Percentiles rank a stretch among this genome's conserved stretches.
Conservation (phyloP, 2,329 filamentous ascomycete species). For the Chaetomiaceae sp. region DNA sequence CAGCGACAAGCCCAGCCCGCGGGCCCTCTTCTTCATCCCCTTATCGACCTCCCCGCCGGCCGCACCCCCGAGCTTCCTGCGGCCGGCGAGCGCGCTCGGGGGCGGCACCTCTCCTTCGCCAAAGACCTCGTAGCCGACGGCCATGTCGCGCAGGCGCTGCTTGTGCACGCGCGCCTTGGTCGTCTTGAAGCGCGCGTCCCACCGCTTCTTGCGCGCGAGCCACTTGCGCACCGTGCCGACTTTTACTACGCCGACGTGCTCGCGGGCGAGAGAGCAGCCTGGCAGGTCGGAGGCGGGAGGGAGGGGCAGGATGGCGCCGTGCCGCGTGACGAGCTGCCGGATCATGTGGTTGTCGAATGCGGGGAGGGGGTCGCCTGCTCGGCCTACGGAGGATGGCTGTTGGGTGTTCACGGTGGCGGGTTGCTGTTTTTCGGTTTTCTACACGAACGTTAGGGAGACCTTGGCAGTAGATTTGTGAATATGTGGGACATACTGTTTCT, state of each 20-base stretch:
- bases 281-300: constrained; percentile 57
- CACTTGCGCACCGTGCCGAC: constrained; percentile 74
- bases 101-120: constrained; percentile 70
- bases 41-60: constrained; percentile 32
- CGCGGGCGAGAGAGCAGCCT: constrained; percentile 55
- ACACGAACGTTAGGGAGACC: constrained; percentile 12
- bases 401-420: too few relatives aligned
- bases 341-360: constrained; percentile 84
- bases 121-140: constrained; percentile 58
- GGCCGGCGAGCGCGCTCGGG: constrained; percentile 72
- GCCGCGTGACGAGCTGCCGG: constrained; percentile 73
- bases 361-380: constrained; percentile 76
- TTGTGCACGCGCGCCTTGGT: constrained; percentile 67
- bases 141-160: constrained; percentile 65
- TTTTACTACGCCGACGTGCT: constrained; percentile 73
- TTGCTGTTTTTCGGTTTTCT: neutral
- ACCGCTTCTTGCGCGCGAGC: constrained; percentile 66
- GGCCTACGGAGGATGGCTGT: constrained; percentile 51
- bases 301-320: constrained; percentile 68
- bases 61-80: constrained; percentile 50
- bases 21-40: constrained; percentile 33
- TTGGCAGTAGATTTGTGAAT: too few relatives aligned
- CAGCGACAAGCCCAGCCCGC: constrained; percentile 67
- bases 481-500: neutral
- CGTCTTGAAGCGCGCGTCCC: constrained; percentile 65